A percentile compares a stretch with the other conserved stretches of the same genome.
These are phyloP conservation scores for Pseudogymnoascus sp. DNA, from an alignment of 2,329 filamentous ascomycete species.

Conservation along the genomic window DNA sequence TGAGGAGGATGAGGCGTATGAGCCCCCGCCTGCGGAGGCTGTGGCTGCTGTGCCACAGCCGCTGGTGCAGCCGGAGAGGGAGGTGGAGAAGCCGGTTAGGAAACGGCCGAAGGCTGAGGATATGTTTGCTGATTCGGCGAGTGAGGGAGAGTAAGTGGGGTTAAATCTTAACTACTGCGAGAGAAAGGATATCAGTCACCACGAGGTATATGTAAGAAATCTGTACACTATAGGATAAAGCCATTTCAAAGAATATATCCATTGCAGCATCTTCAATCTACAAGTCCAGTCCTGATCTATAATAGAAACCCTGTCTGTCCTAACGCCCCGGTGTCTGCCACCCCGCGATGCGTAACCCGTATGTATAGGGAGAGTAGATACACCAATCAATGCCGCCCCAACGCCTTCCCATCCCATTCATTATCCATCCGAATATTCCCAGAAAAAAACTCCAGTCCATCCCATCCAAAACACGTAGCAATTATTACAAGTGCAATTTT, in stretches of 20 bases:
- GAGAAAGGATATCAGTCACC: neutral
- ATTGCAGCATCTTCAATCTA: neutral
- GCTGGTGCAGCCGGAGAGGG: neutral
- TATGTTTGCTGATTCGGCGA: constrained; percentile 78
- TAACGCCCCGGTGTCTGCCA: neutral
- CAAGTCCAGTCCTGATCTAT: neutral
- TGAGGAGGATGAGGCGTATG: constrained; percentile 37
- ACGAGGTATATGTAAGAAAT: neutral
- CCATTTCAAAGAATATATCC: neutral
- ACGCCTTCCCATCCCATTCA: neutral
- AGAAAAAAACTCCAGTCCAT: neutral
- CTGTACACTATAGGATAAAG: neutral
- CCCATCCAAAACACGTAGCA: neutral
- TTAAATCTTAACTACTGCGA: neutral
- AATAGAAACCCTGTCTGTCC: neutral
- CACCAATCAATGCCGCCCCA: neutral
- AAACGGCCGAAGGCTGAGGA: constrained; percentile 70
- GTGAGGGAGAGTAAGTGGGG: constrained; percentile 18
- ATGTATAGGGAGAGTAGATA: neutral
- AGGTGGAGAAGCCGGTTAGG: constrained; percentile 29
- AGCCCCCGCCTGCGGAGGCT: constrained; percentile 18
- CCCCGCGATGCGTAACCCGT: neutral
- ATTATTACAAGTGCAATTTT: neutral
- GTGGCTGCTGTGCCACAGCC: constrained; percentile 6
- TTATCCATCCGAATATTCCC: neutral